Conservation (phyloP, 2,329 filamentous ascomycete species). For the Chalara sp. region DNA sequence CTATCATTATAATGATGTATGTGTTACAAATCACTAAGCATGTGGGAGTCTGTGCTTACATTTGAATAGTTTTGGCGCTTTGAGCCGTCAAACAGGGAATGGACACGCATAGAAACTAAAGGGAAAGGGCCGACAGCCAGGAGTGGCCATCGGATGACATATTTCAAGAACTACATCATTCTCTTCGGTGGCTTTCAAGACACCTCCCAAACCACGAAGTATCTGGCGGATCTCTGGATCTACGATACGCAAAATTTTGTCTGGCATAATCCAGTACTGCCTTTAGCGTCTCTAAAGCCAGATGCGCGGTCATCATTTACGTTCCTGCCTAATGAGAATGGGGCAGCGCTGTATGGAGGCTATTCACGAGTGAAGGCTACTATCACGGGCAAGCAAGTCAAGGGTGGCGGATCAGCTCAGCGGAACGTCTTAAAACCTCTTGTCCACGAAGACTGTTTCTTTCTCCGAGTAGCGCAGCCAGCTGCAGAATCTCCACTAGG, state of each 20-base stretch:
- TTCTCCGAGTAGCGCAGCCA: conserved; percentile 73
- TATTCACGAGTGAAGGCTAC: conserved; percentile 85
- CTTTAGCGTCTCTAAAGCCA: conserved; percentile 76
- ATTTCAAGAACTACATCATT: conserved; percentile 94
- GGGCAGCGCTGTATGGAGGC: conserved; percentile 85
- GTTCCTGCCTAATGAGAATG: conserved; percentile 81
- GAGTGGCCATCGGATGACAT: conserved; percentile 92
- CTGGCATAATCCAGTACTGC: conserved; percentile 73
- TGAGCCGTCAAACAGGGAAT: conserved; percentile 78
- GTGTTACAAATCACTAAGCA: not conserved
- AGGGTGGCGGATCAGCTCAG: conserved; percentile 49
- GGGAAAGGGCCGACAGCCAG: conserved; percentile 76
- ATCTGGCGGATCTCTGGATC: conserved; percentile 88
- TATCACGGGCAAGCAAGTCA: conserved; percentile 55
- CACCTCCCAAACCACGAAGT: conserved; percentile 90
- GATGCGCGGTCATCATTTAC: conserved; percentile 90
- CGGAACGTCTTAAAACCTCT: conserved; percentile 76
- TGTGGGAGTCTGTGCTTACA: conserved; percentile 1
- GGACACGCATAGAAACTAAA: conserved; percentile 77
- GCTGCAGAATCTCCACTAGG: conserved; percentile 57
- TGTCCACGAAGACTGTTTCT: conserved; percentile 94
- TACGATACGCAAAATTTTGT: conserved; percentile 85
- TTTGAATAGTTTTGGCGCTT: conserved; percentile 71
- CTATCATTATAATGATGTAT: conserved; percentile 88
- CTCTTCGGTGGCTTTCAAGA: conserved; percentile 97